These are phyloP conservation scores for Chlorencoelia australis DNA, from an alignment of 2,329 filamentous ascomycete species.

Conservation along the genomic window DNA sequence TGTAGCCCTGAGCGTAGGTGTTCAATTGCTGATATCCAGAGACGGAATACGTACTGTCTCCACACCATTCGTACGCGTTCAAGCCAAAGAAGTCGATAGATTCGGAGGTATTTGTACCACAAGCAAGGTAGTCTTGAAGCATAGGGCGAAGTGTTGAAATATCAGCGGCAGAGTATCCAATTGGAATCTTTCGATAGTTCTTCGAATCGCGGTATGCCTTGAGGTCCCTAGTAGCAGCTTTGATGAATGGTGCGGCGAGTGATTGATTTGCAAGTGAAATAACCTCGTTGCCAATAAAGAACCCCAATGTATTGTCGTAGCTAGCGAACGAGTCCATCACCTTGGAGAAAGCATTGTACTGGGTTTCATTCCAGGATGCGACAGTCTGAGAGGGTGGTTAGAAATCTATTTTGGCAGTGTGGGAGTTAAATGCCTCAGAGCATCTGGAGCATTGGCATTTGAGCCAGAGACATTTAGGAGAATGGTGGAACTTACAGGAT, in stretches of 20 bases:
- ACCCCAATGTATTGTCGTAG: conserved; percentile 72
- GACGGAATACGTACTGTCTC: conserved; percentile 39
- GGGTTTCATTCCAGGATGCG: conserved; percentile 63
- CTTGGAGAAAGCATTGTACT: conserved; percentile 42
- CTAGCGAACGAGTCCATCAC: conserved; percentile 27
- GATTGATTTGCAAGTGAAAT: conserved; percentile 53
- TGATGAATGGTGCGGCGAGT: conserved; percentile 67
- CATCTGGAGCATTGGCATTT: too few relatives aligned
- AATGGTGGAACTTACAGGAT: conserved; percentile 37
- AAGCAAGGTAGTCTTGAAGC: conserved; percentile 66
- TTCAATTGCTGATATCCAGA: conserved; percentile 65
- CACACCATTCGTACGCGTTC: conserved; percentile 80
- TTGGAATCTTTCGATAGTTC: conserved; percentile 69
- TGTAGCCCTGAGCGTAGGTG: conserved; percentile 56
- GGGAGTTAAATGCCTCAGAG: too few relatives aligned
- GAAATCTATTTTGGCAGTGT: conserved; percentile 1
- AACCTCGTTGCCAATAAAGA: conserved; percentile 85
- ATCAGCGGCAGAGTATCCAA: conserved; percentile 83
- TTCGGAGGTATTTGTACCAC: conserved; percentile 58
- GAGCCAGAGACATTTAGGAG: too few relatives aligned
- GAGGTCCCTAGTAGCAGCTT: conserved; percentile 71
- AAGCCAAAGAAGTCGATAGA: conserved; percentile 75
- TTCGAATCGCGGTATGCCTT: conserved; percentile 70
- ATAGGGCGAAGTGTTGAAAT: conserved; percentile 58
- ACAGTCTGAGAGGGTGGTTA: conserved; percentile 32